Conservation (phyloP, 1,284 basidiomycete genomes). For the Abortiporus biennis region DNA sequence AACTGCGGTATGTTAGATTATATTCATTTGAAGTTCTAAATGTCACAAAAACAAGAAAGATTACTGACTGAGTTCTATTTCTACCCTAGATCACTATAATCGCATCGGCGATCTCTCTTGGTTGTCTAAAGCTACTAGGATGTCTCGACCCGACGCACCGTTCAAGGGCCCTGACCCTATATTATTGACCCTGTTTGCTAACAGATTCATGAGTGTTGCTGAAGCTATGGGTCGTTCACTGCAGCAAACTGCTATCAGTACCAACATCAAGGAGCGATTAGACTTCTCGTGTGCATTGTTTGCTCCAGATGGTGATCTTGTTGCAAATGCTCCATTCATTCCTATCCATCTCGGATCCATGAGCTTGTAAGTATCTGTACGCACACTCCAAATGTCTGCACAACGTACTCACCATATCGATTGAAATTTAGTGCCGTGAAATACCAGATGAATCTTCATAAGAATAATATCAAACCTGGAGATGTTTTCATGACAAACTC, state of each 20-base stretch:
- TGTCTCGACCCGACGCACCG: background rate
- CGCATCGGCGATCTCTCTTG: too few relatives aligned
- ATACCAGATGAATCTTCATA: constrained; percentile 81
- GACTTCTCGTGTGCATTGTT: constrained; percentile 91
- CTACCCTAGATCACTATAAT: too few relatives aligned
- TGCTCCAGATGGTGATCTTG: constrained; percentile 84
- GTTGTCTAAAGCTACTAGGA: too few relatives aligned
- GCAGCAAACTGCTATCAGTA: constrained; percentile 87
- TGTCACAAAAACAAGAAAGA: too few relatives aligned
- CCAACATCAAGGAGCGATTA: constrained; percentile 86
- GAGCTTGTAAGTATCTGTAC: constrained; percentile 66
- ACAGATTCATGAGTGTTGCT: constrained; percentile 89
- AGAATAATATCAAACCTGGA: constrained; percentile 66
- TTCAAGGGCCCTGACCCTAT: constrained; percentile 71
- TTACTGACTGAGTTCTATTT: too few relatives aligned
- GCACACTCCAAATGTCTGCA: background rate
- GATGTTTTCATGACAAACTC: constrained; percentile 92
- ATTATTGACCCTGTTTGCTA: constrained; percentile 83
- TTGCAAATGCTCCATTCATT: constrained; percentile 88
- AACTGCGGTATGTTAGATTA: too few relatives aligned
- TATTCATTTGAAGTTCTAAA: too few relatives aligned
- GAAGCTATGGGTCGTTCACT: constrained; percentile 91
- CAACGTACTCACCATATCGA: background rate
- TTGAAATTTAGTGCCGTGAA: constrained; percentile 64
- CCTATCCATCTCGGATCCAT: constrained; percentile 78